Base-by-base conservation (phyloP, 371 early-diverging fungal species). In the Mucor mucedo region DNA sequence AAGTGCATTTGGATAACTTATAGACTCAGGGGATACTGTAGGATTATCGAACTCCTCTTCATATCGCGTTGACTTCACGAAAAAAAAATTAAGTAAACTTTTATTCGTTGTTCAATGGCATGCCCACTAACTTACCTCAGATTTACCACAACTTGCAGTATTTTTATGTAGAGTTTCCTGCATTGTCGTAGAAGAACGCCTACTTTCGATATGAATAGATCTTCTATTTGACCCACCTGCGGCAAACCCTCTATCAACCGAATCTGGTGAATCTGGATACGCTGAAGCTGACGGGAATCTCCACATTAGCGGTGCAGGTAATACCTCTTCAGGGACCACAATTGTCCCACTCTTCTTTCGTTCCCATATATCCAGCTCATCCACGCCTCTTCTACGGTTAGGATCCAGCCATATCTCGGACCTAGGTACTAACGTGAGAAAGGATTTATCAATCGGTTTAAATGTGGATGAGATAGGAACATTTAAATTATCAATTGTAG, bases 301-400 rank as follows among this genome's bases (percentile, higher is more conserved):
- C 69, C 69, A 68, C 45, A 63, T 8, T 2, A 57, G 27, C 10
- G 65, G 54, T 32, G 32, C n/a, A 13, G 21, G 55, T n/a, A 3
- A 14, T 52, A 41, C 49, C 10, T 58, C 61, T 5, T 32, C 50
- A 2, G 35, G 49, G 6, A 57, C 44, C 39, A 69, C 39, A 11
- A 63, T 33, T 6, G 61, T 53, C 10, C 50, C 53, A n/a, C 66
- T 64, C 14, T 73, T 62, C 50, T 71, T 71, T 40, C 68, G 40
- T 39, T 77, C 80, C 75, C 76, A 77, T 44, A 80, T 45, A 21
- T 66, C 81, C 2, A 80, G 8, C 60, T 75, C 81, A 52, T 80
- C 77, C 16, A 80, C 71, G 8, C 81, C 81, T 16, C 78, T 65
- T 62, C 77, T 62, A 14, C 78, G 71, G 13, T 65, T 45, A 13